Base-by-base conservation (phyloP, 257 asterid genomes). In the Lithospermum erythrorhizon region DNA sequence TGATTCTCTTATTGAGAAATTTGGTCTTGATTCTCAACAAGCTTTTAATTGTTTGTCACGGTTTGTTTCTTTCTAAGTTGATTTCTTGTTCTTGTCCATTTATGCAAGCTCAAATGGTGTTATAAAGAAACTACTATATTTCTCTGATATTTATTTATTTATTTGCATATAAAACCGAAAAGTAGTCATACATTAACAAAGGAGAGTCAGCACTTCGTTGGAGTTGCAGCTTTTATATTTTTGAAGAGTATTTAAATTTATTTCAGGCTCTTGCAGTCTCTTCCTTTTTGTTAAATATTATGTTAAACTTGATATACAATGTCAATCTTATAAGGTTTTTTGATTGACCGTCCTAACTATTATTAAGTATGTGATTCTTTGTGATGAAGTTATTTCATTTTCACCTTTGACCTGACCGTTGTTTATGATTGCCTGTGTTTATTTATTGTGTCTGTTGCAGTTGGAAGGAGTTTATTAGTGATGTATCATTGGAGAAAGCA, bases 401-500 rank as follows among this genome's bases (percentile, higher is more conserved):
- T 22, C 9, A 41, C 18, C 32, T 25, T 41, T 27, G 2, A 23
- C 6, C 32, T 22, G 61, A 2, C n/a, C 24, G 20, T 41, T 19
- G 27, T n/a, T 16, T 19, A 37, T 15, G 18, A n/a, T 37, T 59
- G 14, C 9, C 49, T 21, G 41, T 19, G 53, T 23, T 24, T 10
- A 51, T 52, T 32, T 77, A 65, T 27, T 55, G 18, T 69, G 55
- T 41, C 60, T 53, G 67, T 71, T 76, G 73, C 82, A 90, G 98
- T 41, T 91, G 98, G 96, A 71, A 75, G 70, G 95, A 83, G 57
- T 91, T 82, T 70, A 79, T 83, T 72, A 78, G 70, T 83, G 96
- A 86, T 74, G 78, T 80, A 51, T 80, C 94, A 52, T 64, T 86
- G 73, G 98, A 91, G 78, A 84, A 72, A 70, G 94, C 86, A 22